Percentiles rank a stretch among this genome's conserved stretches.
These are phyloP conservation scores for Nemania abortiva DNA, from an alignment of 2,329 filamentous ascomycete species.

Conservation along the genomic window DNA sequence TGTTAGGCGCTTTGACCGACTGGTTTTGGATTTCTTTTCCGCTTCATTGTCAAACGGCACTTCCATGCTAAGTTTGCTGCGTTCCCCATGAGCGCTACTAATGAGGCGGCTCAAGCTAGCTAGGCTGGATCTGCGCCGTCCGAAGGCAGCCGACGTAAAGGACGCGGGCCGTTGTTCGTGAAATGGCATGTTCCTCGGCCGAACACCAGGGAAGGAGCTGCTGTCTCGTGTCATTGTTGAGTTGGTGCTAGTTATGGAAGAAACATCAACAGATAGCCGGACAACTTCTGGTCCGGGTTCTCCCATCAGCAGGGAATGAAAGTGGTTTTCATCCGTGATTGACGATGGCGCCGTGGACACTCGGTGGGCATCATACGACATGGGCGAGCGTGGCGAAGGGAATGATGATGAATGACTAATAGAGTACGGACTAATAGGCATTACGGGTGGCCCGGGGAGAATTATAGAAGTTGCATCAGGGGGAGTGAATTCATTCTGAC, in stretches of 20 bases:
- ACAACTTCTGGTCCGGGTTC: slow-evolving; percentile 78
- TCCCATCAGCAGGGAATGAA: slow-evolving; percentile 77
- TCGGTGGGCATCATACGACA: slow-evolving; percentile 78
- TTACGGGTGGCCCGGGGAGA: slow-evolving; percentile 58
- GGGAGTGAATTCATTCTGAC: slow-evolving; percentile 61
- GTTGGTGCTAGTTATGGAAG: slow-evolving; percentile 79
- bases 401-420: slow-evolving; percentile 74
- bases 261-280: slow-evolving; percentile 78
- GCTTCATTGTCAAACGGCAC: slow-evolving; percentile 67
- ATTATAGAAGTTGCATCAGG: slow-evolving; percentile 64
- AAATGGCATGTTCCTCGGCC: slow-evolving; percentile 57
- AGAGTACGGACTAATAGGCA: slow-evolving; percentile 74
- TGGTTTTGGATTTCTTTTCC: slow-evolving; percentile 68
- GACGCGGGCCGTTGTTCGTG: slow-evolving; percentile 72
- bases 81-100: slow-evolving; percentile 78
- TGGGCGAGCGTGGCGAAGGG: slow-evolving; percentile 75
- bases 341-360: slow-evolving; percentile 83
- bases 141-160: slow-evolving; percentile 71
- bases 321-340: slow-evolving; percentile 75
- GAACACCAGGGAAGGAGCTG: slow-evolving; percentile 56
- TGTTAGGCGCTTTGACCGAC: slow-evolving; percentile 77
- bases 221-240: slow-evolving; percentile 82
- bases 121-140: slow-evolving; percentile 79
- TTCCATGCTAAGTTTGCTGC: slow-evolving; percentile 80
- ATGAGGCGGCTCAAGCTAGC: slow-evolving; percentile 82